phyloP scores from a whole-genome alignment of 768 basidiomycete species.

The Calocera cornea region DNA sequence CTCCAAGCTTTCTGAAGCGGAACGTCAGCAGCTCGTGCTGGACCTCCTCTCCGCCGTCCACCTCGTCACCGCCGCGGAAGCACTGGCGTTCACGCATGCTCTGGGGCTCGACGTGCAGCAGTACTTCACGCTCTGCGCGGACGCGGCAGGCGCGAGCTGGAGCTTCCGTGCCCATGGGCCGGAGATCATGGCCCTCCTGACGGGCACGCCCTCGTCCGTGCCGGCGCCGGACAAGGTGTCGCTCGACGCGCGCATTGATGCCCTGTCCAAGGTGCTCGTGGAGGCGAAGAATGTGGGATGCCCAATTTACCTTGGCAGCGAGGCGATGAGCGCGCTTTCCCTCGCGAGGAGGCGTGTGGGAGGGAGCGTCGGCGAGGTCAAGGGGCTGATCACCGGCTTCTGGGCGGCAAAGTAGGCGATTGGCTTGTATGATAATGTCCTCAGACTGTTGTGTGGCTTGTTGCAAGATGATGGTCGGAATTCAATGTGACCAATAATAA shows the following conservation, averaged over 20 bases:
- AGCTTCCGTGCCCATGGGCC: not conserved
- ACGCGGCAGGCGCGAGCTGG: not conserved
- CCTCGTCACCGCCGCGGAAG: not conserved
- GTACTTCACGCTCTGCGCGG: not conserved
- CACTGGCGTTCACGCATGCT: not conserved
- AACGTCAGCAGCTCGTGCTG: not conserved
- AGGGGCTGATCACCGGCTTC: not conserved
- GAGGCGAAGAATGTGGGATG: slow-evolving; percentile 1
- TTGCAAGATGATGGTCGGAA: too few relatives aligned
- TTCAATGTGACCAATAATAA: too few relatives aligned
- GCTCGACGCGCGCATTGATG: not conserved
- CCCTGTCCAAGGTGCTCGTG: not conserved
- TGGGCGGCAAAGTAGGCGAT: not conserved
- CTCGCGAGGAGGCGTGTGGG: not conserved
- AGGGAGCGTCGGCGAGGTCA: not conserved
- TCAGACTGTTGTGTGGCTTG: too few relatives aligned
- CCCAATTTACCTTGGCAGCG: not conserved
- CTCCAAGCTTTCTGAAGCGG: not conserved
- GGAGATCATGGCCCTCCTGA: not conserved
- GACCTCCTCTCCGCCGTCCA: not conserved
- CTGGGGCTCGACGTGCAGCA: not conserved
- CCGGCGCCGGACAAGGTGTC: not conserved
- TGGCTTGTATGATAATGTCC: not conserved
- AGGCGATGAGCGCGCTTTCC: not conserved
- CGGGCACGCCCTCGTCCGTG: not conserved